Conservation (phyloP, 768 basidiomycete species). For the Ephemerocybe angulata region DNA sequence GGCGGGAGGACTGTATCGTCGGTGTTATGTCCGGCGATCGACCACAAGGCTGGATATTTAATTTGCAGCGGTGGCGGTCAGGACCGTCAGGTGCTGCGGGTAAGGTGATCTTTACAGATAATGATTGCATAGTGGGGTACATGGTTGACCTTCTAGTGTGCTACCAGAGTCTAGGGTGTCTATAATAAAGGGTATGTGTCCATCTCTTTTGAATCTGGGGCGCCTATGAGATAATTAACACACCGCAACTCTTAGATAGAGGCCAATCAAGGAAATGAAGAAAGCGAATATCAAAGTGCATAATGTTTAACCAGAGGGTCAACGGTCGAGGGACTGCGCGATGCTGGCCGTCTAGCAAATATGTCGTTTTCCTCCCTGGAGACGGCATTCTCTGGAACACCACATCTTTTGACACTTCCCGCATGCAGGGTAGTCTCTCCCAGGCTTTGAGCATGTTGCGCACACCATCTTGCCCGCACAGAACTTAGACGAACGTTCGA, state of each 20-base stretch:
- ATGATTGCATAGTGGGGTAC: not conserved
- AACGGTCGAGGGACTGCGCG: too few relatives aligned
- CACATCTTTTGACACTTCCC: constrained; percentile 48
- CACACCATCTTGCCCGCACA: constrained; percentile 33
- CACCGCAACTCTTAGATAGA: too few relatives aligned
- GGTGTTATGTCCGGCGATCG: too few relatives aligned
- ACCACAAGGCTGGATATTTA: too few relatives aligned
- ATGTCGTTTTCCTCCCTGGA: constrained; percentile 42
- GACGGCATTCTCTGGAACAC: constrained; percentile 53
- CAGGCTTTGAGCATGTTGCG: constrained; percentile 42
- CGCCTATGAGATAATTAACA: too few relatives aligned
- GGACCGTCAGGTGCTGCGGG: too few relatives aligned
- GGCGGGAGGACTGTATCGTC: too few relatives aligned
- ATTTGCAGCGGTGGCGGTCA: too few relatives aligned
- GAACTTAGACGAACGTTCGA: constrained; percentile 45
- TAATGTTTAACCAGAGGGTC: not conserved
- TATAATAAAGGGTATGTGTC: too few relatives aligned
- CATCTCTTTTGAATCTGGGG: not conserved
- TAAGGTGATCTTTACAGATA: not conserved
- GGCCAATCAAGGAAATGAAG: not conserved
- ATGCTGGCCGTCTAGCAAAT: constrained; percentile 31
- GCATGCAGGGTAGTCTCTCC: constrained; percentile 49
- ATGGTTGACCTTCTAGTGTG: too few relatives aligned
- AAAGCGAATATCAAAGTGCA: not conserved
- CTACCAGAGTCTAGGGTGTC: too few relatives aligned